Percentiles rank a stretch among this genome's conserved stretches.
Evolutionary conservation across 73 alveolate species (phyloP).

Genomic region (Halteria grandinella): DNA sequence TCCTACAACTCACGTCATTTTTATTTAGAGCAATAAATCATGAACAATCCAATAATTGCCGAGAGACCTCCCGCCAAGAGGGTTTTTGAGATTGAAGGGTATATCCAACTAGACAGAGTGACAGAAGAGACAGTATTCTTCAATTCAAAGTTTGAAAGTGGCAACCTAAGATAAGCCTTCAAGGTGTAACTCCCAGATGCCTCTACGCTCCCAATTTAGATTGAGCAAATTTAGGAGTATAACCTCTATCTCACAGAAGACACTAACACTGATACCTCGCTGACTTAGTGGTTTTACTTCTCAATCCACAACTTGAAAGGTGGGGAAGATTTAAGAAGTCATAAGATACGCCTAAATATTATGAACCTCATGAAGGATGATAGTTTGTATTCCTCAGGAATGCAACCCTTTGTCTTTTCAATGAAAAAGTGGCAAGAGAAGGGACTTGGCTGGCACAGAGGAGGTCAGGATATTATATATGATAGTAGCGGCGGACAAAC

Average conservation of each 20-base stretch:
- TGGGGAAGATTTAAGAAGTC: conserved; percentile 2
- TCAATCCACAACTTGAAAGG: conserved; percentile 12
- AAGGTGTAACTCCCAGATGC: conserved; percentile 12
- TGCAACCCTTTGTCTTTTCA: conserved; percentile 51
- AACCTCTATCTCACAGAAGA: conserved; percentile 24
- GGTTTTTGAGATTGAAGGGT: conserved; percentile 22
- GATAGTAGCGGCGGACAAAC: conserved; percentile 26
- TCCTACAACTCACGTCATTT: neutral
- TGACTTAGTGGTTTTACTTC: conserved; percentile 51
- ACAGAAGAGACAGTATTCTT: conserved; percentile 38
- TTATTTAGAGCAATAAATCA: conserved; percentile 15
- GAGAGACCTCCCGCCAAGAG: conserved; percentile 19
- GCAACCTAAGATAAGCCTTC: conserved; percentile 62
- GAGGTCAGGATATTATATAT: conserved; percentile 37
- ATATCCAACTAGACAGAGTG: conserved; percentile 14
- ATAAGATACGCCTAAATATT: conserved; percentile 14
- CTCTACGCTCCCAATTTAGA: neutral
- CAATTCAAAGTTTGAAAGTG: conserved; percentile 66
- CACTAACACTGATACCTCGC: conserved; percentile 28
- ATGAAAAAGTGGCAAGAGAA: conserved; percentile 11
- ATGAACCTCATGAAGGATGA: conserved; percentile 53
- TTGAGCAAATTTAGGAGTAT: conserved; percentile 24
- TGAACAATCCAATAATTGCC: conserved; percentile 4
- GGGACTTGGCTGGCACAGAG: conserved; percentile 48
- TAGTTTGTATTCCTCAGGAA: conserved; percentile 41